Evolutionary conservation across 768 basidiomycete genomes (phyloP), one percentile per base, ranked within the genome.

Genomic region (Lentinula guzmanii): DNA sequence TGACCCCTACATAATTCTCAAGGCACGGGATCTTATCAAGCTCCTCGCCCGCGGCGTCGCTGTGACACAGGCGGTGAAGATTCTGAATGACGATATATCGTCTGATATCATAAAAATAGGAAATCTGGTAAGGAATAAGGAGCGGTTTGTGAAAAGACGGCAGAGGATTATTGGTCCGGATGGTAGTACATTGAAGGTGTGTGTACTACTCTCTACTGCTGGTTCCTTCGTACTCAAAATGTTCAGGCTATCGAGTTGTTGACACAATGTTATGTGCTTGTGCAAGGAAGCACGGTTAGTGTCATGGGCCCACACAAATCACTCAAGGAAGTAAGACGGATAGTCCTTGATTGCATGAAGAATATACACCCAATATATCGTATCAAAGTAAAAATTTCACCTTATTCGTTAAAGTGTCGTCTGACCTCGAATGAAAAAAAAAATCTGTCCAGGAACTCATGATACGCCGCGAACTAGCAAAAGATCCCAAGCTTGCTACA

Each of bases 101-200:
- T 97, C 94, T 72, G 97, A 99, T 72, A 95, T 99, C 65, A 98
- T 99, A 71, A 98, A 98, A 76, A 98, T 98, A 63, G 96, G 97
- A 15, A 95, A 83, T 67, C 71, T 96, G 57, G 91, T 98, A 16
- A 79, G 94, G 67, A 98, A 98, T 74, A 98, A 96, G 72, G 97
- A 98, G 64, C 79, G 96, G 35, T 98, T 96, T 68, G 95, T 97
- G 64, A 98, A 98, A 76, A 77, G 97, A 65, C 78, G 97, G 64
- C 96, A 98, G 75, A 82, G 97, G 62, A 95, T 99, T 58, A 94
- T 99, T 67, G 97, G 97, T 0, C 97, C 97, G 0, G 93, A 96
- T 68, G 97, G 97, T 7, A 95, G 93, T 68, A 99, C 97, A 2
- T 76, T 99, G 64, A 99, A 99, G 85, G 95, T 95, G 67, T 43